phyloP scores from a whole-genome alignment of 1,284 basidiomycete species.

The Ceraceosorus guamensis region DNA sequence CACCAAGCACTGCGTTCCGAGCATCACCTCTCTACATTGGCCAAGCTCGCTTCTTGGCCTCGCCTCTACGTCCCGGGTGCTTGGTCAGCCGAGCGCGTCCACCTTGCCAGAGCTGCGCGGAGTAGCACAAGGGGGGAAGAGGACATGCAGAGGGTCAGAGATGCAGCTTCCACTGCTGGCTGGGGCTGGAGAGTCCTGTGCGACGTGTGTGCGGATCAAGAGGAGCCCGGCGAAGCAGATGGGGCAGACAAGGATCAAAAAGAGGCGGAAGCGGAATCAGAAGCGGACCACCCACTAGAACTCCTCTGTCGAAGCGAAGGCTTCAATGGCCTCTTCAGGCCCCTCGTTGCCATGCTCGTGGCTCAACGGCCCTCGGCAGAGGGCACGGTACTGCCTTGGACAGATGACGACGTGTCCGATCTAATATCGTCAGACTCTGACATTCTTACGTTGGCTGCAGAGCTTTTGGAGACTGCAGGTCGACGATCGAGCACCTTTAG shows the following conservation, averaged over 20 bases:
- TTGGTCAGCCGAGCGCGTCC: constrained; percentile 13
- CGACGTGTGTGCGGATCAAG: background rate
- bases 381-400: background rate
- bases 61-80: constrained; percentile 22
- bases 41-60: constrained; percentile 6
- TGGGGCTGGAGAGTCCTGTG: background rate
- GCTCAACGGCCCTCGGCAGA: background rate
- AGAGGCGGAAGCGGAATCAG: background rate
- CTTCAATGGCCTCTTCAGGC: background rate
- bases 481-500: background rate
- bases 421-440: background rate
- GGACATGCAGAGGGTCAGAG: constrained; percentile 18
- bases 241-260: background rate
- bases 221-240: background rate
- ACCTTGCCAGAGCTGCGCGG: background rate
- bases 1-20: constrained; percentile 15
- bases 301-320: background rate
- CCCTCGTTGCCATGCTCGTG: background rate
- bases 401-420: background rate
- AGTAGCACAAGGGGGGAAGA: constrained; percentile 15
- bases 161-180: constrained; percentile 18
- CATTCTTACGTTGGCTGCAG: background rate
- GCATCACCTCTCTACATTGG: background rate
- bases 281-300: background rate
- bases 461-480: background rate